Base-by-base conservation (phyloP, 2,329 filamentous ascomycete genomes). In the Alternaria sp. region DNA sequence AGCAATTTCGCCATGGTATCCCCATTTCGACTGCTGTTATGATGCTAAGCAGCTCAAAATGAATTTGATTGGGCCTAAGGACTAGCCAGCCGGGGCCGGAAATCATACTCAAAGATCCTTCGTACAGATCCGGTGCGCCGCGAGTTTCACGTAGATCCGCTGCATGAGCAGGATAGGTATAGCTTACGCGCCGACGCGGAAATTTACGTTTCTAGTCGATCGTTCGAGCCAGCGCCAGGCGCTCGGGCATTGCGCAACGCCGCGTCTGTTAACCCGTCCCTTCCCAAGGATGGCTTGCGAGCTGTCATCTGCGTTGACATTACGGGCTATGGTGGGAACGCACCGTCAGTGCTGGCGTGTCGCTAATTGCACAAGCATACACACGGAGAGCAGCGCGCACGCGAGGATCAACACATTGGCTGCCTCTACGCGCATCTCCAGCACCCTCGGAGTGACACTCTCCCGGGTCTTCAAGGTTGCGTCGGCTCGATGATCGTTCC, bases 201-300 rank as follows among this genome's bases (percentile, higher is more conserved):
- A 75, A 75, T 76, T 75, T 72, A 72, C 66, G 68, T 66, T 63
- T 68, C 66, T 64, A 74, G 69, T 65, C 66, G 68, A 75, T 75
- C 68, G 66, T 69, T 70, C 64, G 66, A 65, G 70, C 65, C 66
- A 62, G 72, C 68, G 71, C 76, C 75, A 75, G 76, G 71, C 68
- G 68, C 70, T 74, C 75, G 76, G 76, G 73, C 72, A 77, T 78
- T 78, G 75, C 74, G 74, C 74, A 78, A 77, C 71, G 72, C 71
- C 72, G 72, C 71, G 64, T 66, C 47, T 64, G 64, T 63, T 58
- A 49, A 65, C 51, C 65, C 61, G 63, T 72, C 65, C 64, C 65
- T 71, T 54, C 39, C 57, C 57, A 59, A 55, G 39, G 57, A 43
- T 51, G 46, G 59, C 53, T 57, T 58, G 66, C 62, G 61, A 62